Base-by-base conservation (phyloP, 257 asterid species). In the Salvia hispanica region DNA sequence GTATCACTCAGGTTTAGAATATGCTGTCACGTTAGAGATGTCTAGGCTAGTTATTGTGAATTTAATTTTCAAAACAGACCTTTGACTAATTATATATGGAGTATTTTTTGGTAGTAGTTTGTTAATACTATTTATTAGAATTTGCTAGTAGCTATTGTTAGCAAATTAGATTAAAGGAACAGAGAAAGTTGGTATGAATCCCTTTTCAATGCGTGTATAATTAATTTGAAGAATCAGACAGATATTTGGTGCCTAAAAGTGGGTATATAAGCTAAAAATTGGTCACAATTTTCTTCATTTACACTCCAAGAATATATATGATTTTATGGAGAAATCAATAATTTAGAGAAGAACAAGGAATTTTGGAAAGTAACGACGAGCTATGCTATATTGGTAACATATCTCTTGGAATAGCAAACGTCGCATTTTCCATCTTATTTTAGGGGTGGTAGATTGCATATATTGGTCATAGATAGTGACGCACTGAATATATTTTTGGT, bases 231-330 rank as follows among this genome's bases (percentile, higher is more conserved):
- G 43, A 39, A 39, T 5, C 43, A 25, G 31, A 4, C 7, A 39
- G 43, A 39, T 6, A 1, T 39, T 55, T 10, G 50, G 50, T 37
- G 16, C 45, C 6, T 15, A 59, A 16, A 59, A 42, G 62, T 58
- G 45, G 45, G 21, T 31, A 13, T 55, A 55, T 56, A 25, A 56
- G 43, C 62, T 58, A 37, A 15, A 57, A 42, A 43, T 39, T 39
- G 36, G 62, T 50, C 21, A n/a, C 44, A 58, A 58, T 76, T 73
- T 70, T 76, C 84, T 73, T 73, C 13, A 62, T 58, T 47, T 63
- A 33, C 76, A 81, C 81, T 73, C 74, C 59, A 70, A 72, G 83
- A 67, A 78, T 78, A 76, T 78, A 18, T 1, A 12, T 46, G 59
- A 56, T 44, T 37, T 67, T 42, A 2, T 65, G 58, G 56, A 25